These are phyloP conservation scores for Suhomyces yuchorum DNA, from an alignment of 1,139 yeast genomes.

Conservation along the genomic window DNA sequence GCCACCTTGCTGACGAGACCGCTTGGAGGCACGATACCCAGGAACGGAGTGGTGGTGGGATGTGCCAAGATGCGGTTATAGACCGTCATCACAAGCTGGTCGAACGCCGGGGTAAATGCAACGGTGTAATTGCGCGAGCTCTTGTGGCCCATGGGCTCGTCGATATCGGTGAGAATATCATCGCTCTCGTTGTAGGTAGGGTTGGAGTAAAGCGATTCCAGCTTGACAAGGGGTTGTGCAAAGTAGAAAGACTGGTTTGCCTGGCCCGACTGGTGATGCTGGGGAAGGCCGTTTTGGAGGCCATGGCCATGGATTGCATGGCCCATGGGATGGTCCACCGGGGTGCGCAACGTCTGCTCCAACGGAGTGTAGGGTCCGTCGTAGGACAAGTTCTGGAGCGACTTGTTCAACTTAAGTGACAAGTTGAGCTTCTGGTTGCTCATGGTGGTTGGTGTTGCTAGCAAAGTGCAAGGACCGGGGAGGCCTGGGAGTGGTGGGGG, in stretches of 20 bases:
- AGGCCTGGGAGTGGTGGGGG: neutral
- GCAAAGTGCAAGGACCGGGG: neutral
- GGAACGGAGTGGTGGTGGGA: slow-evolving; percentile 52
- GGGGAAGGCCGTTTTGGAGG: neutral
- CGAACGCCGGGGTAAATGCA: slow-evolving; percentile 40
- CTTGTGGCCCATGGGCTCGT: slow-evolving; percentile 31
- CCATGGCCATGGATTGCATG: slow-evolving; percentile 2
- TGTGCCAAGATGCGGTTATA: slow-evolving; percentile 41
- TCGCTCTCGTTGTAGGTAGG: slow-evolving; percentile 45
- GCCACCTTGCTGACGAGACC: slow-evolving; percentile 49
- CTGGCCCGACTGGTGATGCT: neutral
- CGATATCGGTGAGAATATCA: slow-evolving; percentile 45
- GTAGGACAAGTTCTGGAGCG: slow-evolving; percentile 27
- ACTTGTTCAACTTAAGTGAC: slow-evolving; percentile 34
- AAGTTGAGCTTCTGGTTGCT: slow-evolving; percentile 32
- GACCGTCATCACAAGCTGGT: slow-evolving; percentile 38
- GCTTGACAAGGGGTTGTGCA: slow-evolving; percentile 10
- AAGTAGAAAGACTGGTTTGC: slow-evolving; percentile 9
- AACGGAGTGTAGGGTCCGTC: slow-evolving; percentile 48
- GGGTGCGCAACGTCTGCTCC: slow-evolving; percentile 48
- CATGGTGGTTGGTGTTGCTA: slow-evolving; percentile 16
- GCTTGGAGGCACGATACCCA: slow-evolving; percentile 47
- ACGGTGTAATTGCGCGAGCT: slow-evolving; percentile 37
- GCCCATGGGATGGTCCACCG: slow-evolving; percentile 31
- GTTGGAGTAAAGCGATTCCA: slow-evolving; percentile 28